Evolutionary conservation across 306 rosid genomes (phyloP).

Genomic region (Dalbergia cultrata): DNA sequence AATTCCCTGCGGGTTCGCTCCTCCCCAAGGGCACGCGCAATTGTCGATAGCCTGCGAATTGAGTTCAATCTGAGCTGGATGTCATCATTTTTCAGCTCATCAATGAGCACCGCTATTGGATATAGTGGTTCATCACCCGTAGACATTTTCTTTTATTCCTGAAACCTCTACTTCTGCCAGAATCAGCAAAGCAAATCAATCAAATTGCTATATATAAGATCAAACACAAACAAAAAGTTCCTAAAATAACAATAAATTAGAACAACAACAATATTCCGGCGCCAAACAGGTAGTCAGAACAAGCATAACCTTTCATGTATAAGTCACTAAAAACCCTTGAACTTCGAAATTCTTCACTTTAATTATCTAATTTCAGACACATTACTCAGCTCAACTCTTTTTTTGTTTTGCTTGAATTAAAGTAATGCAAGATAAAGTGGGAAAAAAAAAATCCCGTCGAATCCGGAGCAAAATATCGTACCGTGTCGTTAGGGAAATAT

Average conservation of each 20-base stretch:
- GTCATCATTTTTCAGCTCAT: constrained; percentile 95
- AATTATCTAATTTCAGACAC: constrained; percentile 1
- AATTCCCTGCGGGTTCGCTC: constrained; percentile 91
- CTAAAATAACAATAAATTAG: constrained; percentile 8
- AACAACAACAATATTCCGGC: neutral
- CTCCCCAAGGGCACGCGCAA: constrained; percentile 98
- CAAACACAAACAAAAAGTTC: neutral
- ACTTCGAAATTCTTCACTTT: neutral
- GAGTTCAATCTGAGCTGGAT: constrained; percentile 93
- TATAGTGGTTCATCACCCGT: constrained; percentile 85
- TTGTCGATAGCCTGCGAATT: constrained; percentile 92
- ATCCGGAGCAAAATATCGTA: constrained; percentile 22
- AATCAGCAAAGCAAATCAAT: constrained; percentile 42
- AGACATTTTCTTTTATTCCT: constrained; percentile 59
- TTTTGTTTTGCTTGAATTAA: neutral
- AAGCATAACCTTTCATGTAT: neutral
- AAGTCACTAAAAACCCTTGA: neutral
- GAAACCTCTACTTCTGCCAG: constrained; percentile 51
- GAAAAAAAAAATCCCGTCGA: neutral
- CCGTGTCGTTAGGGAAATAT: constrained; percentile 22
- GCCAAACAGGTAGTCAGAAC: neutral
- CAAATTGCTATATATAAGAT: constrained; percentile 7
- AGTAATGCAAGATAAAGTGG: neutral
- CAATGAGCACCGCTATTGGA: constrained; percentile 97
- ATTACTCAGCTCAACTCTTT: neutral